phyloP scores from a whole-genome alignment of 192 early-diverging fungal species.

The Linnemannia zychae region DNA sequence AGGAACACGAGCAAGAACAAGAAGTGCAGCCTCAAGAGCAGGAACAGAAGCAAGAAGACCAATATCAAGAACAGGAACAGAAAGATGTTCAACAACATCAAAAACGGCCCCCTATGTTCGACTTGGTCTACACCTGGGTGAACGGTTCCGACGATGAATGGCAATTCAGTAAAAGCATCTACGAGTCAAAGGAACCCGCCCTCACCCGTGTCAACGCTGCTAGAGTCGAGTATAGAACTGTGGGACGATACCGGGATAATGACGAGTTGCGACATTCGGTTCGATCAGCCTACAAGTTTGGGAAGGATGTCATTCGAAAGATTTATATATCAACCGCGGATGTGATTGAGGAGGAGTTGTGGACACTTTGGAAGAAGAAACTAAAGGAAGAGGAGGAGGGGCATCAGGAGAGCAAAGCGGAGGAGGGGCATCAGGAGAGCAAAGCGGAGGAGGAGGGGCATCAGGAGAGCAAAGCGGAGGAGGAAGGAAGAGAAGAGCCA shows the following conservation, averaged over 20 bases:
- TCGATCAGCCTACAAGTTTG: slow-evolving; percentile 35
- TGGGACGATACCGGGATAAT: slow-evolving; percentile 54
- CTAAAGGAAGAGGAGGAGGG: neutral
- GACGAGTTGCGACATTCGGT: slow-evolving; percentile 59
- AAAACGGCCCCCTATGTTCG: slow-evolving; percentile 12
- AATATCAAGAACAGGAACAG: too few species aligned
- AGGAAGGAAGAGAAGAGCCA: neutral
- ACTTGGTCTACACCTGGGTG: slow-evolving; percentile 61
- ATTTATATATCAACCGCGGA: slow-evolving; percentile 46
- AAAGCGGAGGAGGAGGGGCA: neutral
- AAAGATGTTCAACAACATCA: neutral
- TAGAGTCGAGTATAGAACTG: slow-evolving; percentile 8
- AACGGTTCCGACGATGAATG: slow-evolving; percentile 53
- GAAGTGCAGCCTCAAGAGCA: too few species aligned
- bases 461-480: neutral
- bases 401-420: neutral
- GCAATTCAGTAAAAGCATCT: neutral
- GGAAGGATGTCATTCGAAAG: slow-evolving; percentile 33
- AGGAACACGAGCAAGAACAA: too few species aligned
- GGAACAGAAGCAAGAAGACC: too few species aligned
- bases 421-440: neutral
- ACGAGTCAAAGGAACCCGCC: slow-evolving; percentile 10
- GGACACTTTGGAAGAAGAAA: neutral
- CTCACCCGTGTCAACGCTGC: neutral
- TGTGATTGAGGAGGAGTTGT: neutral